Evolutionary conservation across 805 yeast species (phyloP).

Genomic region (Grigorovia transvaalensis): DNA sequence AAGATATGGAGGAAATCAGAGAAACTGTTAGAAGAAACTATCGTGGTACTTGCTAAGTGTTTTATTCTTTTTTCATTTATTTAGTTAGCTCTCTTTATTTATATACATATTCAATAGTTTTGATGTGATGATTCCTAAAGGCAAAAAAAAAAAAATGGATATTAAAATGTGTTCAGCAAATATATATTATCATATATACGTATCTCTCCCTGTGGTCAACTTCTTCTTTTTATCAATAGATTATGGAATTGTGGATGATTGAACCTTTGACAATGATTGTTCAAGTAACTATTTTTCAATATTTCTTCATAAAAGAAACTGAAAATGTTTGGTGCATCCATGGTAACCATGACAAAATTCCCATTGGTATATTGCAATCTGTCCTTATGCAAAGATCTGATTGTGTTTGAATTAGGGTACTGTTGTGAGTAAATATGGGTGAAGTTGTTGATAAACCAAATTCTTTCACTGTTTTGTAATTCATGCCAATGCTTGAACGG

Average conservation of each 20-base stretch:
- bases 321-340: constrained; percentile 25
- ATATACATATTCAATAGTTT: too few relatives aligned
- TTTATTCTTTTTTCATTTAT: not conserved
- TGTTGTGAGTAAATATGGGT: constrained; percentile 17
- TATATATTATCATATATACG: too few relatives aligned
- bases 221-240: constrained; percentile 3
- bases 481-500: constrained; percentile 20
- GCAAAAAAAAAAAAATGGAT: too few relatives aligned
- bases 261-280: constrained; percentile 2
- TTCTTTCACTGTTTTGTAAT: constrained; percentile 17
- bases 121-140: too few relatives aligned
- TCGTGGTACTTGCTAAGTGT: constrained; percentile 22
- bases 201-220: not conserved
- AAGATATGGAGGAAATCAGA: constrained; percentile 3
- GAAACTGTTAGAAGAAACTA: constrained; percentile 17
- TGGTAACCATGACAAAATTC: constrained; percentile 3
- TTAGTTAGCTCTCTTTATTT: not conserved
- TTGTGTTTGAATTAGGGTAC: constrained; percentile 26
- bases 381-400: constrained; percentile 14
- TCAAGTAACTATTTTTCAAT: constrained; percentile 5
- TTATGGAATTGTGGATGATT: constrained; percentile 6
- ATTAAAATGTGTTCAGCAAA: too few relatives aligned
- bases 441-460: constrained; percentile 18
- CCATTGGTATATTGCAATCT: not conserved
- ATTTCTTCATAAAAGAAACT: constrained; percentile 27